These are phyloP conservation scores for Aspergillus quadrilineatus DNA, from an alignment of 2,329 filamentous ascomycete species.

Conservation along the genomic window DNA sequence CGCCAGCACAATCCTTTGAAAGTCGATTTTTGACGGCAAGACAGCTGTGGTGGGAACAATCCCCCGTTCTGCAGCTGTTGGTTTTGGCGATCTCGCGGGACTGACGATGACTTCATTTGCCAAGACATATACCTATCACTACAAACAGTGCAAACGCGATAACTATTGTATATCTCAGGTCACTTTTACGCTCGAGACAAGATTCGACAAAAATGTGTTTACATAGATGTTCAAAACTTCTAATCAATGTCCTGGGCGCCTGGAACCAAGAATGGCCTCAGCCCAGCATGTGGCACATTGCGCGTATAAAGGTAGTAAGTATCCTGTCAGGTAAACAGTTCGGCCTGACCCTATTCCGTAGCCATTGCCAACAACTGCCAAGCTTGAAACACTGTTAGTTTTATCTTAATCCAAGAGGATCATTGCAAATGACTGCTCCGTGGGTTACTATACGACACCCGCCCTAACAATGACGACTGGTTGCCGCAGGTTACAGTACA, in stretches of 20 bases:
- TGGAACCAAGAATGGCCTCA: too few species aligned
- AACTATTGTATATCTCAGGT: constrained; percentile 10
- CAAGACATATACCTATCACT: neutral
- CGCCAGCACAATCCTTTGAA: neutral
- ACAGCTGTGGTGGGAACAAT: constrained; percentile 3
- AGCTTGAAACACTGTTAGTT: too few species aligned
- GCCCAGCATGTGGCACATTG: too few species aligned
- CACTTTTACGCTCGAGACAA: neutral
- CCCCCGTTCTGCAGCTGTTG: constrained; percentile 2
- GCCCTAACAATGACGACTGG: neutral
- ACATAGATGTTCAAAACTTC: too few species aligned
- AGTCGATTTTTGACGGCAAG: neutral
- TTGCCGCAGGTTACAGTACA: neutral
- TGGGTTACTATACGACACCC: neutral
- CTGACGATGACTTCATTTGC: constrained; percentile 24
- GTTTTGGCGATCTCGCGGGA: neutral
- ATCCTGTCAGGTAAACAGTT: too few species aligned
- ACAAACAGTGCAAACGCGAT: constrained; percentile 35
- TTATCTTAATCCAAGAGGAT: too few species aligned
- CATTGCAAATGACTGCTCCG: neutral
- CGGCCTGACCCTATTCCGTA: too few species aligned
- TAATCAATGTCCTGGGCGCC: too few species aligned
- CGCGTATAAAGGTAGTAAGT: too few species aligned
- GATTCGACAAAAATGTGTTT: too few species aligned
- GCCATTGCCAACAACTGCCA: too few species aligned